Evolutionary conservation across 2,329 filamentous ascomycete species (phyloP).

Genomic region (Aspergillus fructus): DNA sequence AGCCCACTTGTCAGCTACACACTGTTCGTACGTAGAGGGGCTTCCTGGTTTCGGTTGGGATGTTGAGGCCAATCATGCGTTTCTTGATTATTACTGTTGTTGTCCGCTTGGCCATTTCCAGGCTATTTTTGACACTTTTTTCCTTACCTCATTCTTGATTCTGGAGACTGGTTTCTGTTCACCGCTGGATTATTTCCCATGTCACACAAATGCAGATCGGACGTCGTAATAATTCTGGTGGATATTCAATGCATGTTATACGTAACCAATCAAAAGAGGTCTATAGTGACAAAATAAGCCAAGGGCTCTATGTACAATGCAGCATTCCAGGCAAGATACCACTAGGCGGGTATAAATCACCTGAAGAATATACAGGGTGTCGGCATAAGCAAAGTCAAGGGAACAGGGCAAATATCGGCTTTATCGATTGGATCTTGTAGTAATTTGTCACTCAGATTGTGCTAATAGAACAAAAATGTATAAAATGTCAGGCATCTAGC

Average conservation of each 20-base stretch:
- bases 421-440: slow-evolving; percentile 35
- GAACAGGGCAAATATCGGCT: slow-evolving; percentile 14
- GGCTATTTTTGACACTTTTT: neutral
- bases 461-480: slow-evolving; percentile 34
- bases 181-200: neutral
- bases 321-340: slow-evolving; percentile 2
- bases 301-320: slow-evolving; percentile 8
- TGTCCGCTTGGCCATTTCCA: neutral
- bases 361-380: slow-evolving; percentile 1
- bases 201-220: slow-evolving; percentile 2
- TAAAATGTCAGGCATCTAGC: slow-evolving; percentile 38
- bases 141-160: too few species aligned
- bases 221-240: neutral
- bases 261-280: neutral
- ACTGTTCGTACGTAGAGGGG: too few species aligned
- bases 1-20: too few species aligned
- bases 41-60: neutral
- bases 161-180: neutral
- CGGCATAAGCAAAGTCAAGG: neutral
- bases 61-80: neutral
- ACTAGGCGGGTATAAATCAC: neutral
- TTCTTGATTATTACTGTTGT: too few species aligned
- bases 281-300: neutral
- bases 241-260: neutral
- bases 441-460: slow-evolving; percentile 28